A percentile compares a stretch with the other conserved stretches of the same genome.
phyloP scores from a whole-genome alignment of 768 basidiomycete genomes.

The Panaeolus cyanescens region DNA sequence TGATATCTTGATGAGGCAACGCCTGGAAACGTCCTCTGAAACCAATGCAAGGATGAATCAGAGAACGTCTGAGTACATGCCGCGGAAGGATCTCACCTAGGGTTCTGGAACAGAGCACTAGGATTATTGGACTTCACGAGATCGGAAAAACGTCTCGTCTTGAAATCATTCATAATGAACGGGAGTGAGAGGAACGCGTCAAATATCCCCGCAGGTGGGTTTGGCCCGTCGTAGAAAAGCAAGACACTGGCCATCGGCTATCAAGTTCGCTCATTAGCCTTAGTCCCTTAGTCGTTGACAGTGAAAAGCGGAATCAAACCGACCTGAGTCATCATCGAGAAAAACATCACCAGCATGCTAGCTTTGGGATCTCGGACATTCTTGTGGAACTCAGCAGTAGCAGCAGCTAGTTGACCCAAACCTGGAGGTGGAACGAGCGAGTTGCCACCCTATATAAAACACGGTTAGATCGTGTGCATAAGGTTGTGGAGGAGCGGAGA shows the following conservation, averaged over 20 bases:
- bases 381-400: neutral
- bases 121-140: constrained; percentile 31
- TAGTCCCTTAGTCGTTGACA: neutral
- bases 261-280: neutral
- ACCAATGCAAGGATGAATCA: constrained; percentile 3
- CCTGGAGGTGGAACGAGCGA: neutral
- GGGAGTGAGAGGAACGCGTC: constrained; percentile 48
- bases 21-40: constrained; percentile 32
- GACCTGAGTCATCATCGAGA: constrained; percentile 7
- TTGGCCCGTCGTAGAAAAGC: constrained; percentile 57
- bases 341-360: neutral
- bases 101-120: constrained; percentile 24
- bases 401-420: neutral
- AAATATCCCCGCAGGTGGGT: constrained; percentile 43
- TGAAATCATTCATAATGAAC: constrained; percentile 27
- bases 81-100: constrained; percentile 6
- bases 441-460: neutral
- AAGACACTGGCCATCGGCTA: constrained; percentile 22
- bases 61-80: constrained; percentile 6
- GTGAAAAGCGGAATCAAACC: neutral
- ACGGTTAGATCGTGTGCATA: neutral
- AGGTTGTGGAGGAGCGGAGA: too few species aligned
- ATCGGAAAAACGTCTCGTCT: constrained; percentile 32
- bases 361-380: neutral
- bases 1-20: constrained; percentile 35